phyloP scores from a whole-genome alignment of 192 early-diverging fungal species.

The Geranomyces variabilis region DNA sequence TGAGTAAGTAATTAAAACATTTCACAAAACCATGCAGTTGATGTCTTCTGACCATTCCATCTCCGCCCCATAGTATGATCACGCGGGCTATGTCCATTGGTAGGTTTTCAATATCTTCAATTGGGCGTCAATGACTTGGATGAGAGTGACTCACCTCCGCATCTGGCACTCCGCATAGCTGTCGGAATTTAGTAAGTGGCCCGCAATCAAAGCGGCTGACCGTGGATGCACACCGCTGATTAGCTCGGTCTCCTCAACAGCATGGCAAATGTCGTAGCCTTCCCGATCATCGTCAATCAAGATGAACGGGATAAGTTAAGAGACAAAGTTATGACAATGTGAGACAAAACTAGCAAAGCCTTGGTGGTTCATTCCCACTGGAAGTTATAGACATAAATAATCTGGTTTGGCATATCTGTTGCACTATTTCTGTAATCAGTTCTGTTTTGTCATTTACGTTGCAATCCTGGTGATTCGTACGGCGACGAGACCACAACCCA shows the following conservation, averaged over 20 bases:
- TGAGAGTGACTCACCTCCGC: too few relatives aligned
- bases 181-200: constrained; percentile 34
- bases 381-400: too few relatives aligned
- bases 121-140: too few relatives aligned
- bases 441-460: too few relatives aligned
- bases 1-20: constrained; percentile 22
- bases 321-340: constrained; percentile 28
- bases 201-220: background rate
- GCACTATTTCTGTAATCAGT: too few relatives aligned
- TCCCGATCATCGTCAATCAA: constrained; percentile 27
- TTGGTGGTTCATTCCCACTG: too few relatives aligned
- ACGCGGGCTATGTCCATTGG: constrained; percentile 37
- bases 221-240: background rate
- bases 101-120: background rate
- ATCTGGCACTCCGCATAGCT: constrained; percentile 2
- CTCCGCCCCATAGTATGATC: constrained; percentile 29
- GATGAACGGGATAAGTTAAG: constrained; percentile 11
- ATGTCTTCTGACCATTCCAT: too few relatives aligned
- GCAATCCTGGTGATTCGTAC: too few relatives aligned
- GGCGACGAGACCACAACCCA: too few relatives aligned
- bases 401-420: too few relatives aligned
- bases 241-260: background rate
- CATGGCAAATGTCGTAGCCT: constrained; percentile 35
- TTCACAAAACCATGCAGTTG: background rate
- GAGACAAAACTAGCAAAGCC: background rate